These are phyloP conservation scores for Gyrodon lividus DNA, from an alignment of 768 basidiomycete species.

Conservation along the genomic window DNA sequence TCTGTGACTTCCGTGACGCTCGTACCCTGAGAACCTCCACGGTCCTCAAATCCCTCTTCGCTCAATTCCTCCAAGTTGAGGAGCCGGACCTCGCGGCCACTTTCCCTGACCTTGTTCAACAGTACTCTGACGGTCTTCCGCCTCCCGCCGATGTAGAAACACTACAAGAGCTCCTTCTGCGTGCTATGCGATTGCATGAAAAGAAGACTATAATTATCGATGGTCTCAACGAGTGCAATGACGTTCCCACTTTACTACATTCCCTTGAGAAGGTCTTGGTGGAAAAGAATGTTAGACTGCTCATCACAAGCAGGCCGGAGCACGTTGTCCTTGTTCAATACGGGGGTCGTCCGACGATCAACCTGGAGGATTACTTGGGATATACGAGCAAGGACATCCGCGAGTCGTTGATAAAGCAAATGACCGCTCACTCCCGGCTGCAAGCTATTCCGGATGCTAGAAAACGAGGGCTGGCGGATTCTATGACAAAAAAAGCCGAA, in stretches of 20 bases:
- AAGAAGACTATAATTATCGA: constrained; percentile 24
- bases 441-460: constrained; percentile 22
- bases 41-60: constrained; percentile 23
- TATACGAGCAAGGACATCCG: constrained; percentile 23
- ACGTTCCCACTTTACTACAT: constrained; percentile 13
- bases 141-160: constrained; percentile 14
- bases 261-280: constrained; percentile 22
- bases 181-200: constrained; percentile 21
- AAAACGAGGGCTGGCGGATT: constrained; percentile 20
- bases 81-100: constrained; percentile 14
- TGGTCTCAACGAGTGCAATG: constrained; percentile 27
- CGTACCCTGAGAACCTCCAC: constrained; percentile 15
- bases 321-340: constrained; percentile 15
- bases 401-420: constrained; percentile 24
- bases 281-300: constrained; percentile 21
- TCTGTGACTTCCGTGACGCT: constrained; percentile 28
- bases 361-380: constrained; percentile 20
- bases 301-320: constrained; percentile 25
- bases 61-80: constrained; percentile 25
- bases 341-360: constrained; percentile 15
- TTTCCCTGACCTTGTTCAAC: constrained; percentile 21
- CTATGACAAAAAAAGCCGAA: constrained; percentile 4
- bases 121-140: constrained; percentile 14
- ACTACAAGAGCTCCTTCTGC: constrained; percentile 18
- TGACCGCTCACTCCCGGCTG: constrained; percentile 21